Conservation (phyloP, 192 early-diverging fungal genomes). For the Geranomyces variabilis region DNA sequence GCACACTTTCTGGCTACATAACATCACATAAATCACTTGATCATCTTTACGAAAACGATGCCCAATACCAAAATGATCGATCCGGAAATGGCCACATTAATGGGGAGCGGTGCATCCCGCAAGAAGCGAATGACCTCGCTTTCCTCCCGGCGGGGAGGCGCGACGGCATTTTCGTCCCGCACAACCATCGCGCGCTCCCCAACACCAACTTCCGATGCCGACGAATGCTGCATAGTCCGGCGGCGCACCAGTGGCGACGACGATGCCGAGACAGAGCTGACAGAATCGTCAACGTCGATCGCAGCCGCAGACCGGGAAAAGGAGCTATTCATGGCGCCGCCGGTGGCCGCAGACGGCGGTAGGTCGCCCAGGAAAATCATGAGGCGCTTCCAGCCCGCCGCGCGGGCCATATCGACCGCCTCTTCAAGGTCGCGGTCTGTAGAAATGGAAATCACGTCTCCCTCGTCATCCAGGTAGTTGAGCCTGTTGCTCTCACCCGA, state of each 20-base stretch:
- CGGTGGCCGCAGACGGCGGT: not conserved
- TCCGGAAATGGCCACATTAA: conserved; percentile 57
- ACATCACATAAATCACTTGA: conserved; percentile 4
- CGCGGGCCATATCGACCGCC: conserved; percentile 79
- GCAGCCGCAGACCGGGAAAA: not conserved
- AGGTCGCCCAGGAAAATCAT: conserved; percentile 57
- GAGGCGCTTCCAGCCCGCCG: conserved; percentile 74
- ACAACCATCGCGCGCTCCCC: not conserved
- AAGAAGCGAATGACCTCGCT: conserved; percentile 37
- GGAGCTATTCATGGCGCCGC: too few relatives aligned
- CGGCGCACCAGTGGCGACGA: conserved; percentile 1
- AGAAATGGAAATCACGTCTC: conserved; percentile 83
- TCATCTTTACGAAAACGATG: conserved; percentile 40
- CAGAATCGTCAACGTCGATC: conserved; percentile 8
- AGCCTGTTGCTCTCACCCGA: conserved; percentile 13
- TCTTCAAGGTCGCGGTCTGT: conserved; percentile 83
- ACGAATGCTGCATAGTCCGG: not conserved
- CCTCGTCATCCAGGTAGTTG: conserved; percentile 91
- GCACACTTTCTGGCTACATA: not conserved
- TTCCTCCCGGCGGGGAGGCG: not conserved
- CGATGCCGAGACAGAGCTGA: conserved; percentile 5
- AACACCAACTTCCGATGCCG: not conserved
- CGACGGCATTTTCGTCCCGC: not conserved
- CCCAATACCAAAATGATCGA: conserved; percentile 50
- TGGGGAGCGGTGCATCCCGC: conserved; percentile 51